phyloP scores from a whole-genome alignment of 2,329 filamentous ascomycete species.

The Pyricularia sp. region DNA sequence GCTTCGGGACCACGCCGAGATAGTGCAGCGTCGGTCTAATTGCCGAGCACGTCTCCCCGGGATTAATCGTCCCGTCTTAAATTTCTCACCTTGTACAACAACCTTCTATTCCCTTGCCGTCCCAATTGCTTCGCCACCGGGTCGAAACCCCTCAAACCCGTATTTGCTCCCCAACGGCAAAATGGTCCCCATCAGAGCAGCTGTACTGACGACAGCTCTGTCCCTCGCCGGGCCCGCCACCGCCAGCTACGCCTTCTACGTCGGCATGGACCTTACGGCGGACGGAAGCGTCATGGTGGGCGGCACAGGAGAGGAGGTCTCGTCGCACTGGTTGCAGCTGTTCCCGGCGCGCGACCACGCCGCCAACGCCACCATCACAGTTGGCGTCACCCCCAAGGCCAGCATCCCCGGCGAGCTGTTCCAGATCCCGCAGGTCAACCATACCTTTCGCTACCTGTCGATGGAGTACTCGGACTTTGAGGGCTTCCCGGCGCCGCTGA shows the following conservation, averaged over 20 bases:
- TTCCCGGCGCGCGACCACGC: slow-evolving; percentile 1
- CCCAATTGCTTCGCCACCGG: too few relatives aligned
- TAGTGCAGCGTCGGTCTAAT: neutral
- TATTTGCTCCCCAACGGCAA: neutral
- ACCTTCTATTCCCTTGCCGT: too few relatives aligned
- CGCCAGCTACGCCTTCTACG: slow-evolving; percentile 3
- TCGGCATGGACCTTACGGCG: neutral
- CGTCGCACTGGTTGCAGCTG: slow-evolving; percentile 3
- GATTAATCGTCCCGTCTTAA: neutral
- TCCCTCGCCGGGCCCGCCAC: neutral
- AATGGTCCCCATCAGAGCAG: neutral
- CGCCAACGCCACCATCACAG: neutral
- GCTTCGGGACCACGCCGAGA: neutral
- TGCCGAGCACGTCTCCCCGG: neutral
- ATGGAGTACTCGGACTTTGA: slow-evolving; percentile 4
- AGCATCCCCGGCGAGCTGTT: neutral
- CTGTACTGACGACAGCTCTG: neutral
- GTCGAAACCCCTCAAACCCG: too few relatives aligned
- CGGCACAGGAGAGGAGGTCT: slow-evolving; percentile 1
- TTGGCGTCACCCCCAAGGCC: neutral
- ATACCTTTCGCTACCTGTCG: slow-evolving; percentile 1
- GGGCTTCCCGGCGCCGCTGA: slow-evolving; percentile 2
- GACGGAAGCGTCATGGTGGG: slow-evolving; percentile 2
- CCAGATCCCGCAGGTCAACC: slow-evolving; percentile 1
- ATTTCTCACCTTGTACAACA: too few relatives aligned